These are phyloP conservation scores for Claviceps cyperi DNA, from an alignment of 2,329 filamentous ascomycete species.

Conservation along the genomic window DNA sequence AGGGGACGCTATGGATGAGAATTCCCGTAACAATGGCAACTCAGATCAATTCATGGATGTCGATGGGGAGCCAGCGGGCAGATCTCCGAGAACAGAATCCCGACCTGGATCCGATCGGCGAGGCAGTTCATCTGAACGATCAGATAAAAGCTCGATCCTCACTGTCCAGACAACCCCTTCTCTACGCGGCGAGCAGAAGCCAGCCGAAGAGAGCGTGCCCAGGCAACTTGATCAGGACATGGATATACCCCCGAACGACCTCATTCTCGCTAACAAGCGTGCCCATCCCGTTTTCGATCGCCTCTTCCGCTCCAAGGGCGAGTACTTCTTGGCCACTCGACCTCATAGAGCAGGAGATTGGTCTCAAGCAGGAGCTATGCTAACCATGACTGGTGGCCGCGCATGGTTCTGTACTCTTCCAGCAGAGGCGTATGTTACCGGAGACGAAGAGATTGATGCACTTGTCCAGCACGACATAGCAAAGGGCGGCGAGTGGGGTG, in stretches of 20 bases:
- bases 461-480: constrained; percentile 35
- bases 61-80: constrained; percentile 9
- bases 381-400: constrained; percentile 41
- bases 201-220: not conserved
- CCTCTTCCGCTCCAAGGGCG: constrained; percentile 49
- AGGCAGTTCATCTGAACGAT: constrained; percentile 7
- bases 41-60: constrained; percentile 7
- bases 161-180: constrained; percentile 13
- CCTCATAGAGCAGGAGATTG: constrained; percentile 41
- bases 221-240: constrained; percentile 4
- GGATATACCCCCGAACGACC: constrained; percentile 22
- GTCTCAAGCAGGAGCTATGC: constrained; percentile 51
- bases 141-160: constrained; percentile 12
- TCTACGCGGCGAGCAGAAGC: not conserved
- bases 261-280: constrained; percentile 42
- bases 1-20: constrained; percentile 15
- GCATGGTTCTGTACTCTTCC: constrained; percentile 46
- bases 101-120: constrained; percentile 1
- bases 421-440: constrained; percentile 33
- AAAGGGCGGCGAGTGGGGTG: constrained; percentile 49
- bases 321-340: constrained; percentile 44
- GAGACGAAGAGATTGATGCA: constrained; percentile 31
- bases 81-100: constrained; percentile 2
- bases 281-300: constrained; percentile 34
- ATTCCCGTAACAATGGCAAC: constrained; percentile 3